phyloP scores from a whole-genome alignment of 1,284 basidiomycete species.

The Fistulina hepatica region DNA sequence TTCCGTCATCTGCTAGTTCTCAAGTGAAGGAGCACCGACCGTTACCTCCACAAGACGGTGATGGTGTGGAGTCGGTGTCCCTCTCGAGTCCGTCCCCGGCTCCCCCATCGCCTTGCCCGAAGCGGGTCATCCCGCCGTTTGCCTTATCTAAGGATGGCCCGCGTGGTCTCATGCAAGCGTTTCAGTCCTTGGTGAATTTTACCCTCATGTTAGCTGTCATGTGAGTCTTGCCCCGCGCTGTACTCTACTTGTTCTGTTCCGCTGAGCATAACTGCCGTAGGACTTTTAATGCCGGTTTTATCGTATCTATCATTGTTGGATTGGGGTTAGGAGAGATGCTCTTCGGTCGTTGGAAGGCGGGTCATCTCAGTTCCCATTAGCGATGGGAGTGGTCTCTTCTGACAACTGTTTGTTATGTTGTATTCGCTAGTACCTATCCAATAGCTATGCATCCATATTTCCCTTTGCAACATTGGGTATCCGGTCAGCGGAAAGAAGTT shows the following conservation, averaged over 20 bases:
- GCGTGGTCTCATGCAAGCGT: constrained; percentile 45
- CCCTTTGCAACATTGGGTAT: too few relatives aligned
- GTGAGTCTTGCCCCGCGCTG: constrained; percentile 30
- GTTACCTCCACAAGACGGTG: not conserved
- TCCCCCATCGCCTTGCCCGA: constrained; percentile 14
- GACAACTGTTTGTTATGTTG: too few relatives aligned
- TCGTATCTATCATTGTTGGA: constrained; percentile 54
- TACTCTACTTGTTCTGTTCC: not conserved
- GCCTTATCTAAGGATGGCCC: constrained; percentile 46
- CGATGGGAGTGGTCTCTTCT: too few relatives aligned
- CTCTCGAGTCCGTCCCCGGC: not conserved
- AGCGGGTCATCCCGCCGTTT: constrained; percentile 48
- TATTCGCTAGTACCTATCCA: too few relatives aligned
- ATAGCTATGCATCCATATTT: too few relatives aligned
- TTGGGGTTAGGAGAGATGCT: constrained; percentile 54
- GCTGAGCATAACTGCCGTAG: constrained; percentile 25
- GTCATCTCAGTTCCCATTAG: too few relatives aligned
- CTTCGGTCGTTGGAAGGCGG: constrained; percentile 44
- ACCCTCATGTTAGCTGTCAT: constrained; percentile 63
- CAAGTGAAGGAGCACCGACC: not conserved
- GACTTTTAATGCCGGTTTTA: constrained; percentile 63
- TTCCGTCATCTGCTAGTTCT: not conserved
- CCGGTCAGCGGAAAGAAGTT: too few relatives aligned
- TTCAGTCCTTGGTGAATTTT: constrained; percentile 48
- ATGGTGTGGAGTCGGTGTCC: not conserved